Conservation (phyloP, 768 basidiomycete genomes). For the Cubamyces sp. region DNA sequence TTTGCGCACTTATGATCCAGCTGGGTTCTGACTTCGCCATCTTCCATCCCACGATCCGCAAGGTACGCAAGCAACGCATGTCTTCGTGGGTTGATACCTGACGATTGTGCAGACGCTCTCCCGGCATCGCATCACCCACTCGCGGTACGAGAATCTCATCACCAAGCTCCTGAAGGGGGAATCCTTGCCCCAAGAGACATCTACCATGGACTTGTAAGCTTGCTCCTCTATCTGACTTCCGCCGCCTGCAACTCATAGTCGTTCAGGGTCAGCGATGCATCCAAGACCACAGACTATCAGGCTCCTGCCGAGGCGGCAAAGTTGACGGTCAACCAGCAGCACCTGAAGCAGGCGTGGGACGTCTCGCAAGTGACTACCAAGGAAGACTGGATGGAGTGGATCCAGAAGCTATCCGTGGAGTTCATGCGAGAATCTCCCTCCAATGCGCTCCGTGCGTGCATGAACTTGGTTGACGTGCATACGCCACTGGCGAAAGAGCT, state of each 20-base stretch:
- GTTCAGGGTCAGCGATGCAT: constrained; percentile 57
- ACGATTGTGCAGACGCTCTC: constrained; percentile 61
- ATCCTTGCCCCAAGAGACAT: constrained; percentile 78
- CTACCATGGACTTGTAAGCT: constrained; percentile 14
- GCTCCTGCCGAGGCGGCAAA: constrained; percentile 81
- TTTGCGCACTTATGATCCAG: constrained; percentile 91
- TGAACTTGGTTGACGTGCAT: constrained; percentile 90
- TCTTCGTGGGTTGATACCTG: background rate
- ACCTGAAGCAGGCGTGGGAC: constrained; percentile 97
- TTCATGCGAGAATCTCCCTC: constrained; percentile 99
- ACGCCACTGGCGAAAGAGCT: constrained; percentile 90
- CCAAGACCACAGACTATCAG: constrained; percentile 72
- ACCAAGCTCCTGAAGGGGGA: constrained; percentile 91
- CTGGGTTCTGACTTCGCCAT: constrained; percentile 97
- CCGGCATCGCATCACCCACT: constrained; percentile 75
- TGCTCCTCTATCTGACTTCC: no score
- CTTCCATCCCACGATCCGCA: constrained; percentile 96
- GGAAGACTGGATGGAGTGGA: constrained; percentile 96
- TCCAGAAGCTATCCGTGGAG: constrained; percentile 89
- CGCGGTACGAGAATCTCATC: constrained; percentile 86
- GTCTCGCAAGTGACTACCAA: constrained; percentile 71
- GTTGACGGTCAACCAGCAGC: constrained; percentile 94
- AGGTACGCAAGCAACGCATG: constrained; percentile 49
- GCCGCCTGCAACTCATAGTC: constrained; percentile 51
- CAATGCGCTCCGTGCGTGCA: constrained; percentile 96